Evolutionary conservation across 2,329 filamentous ascomycete genomes (phyloP).

Genomic region (Thyridium curvatum): DNA sequence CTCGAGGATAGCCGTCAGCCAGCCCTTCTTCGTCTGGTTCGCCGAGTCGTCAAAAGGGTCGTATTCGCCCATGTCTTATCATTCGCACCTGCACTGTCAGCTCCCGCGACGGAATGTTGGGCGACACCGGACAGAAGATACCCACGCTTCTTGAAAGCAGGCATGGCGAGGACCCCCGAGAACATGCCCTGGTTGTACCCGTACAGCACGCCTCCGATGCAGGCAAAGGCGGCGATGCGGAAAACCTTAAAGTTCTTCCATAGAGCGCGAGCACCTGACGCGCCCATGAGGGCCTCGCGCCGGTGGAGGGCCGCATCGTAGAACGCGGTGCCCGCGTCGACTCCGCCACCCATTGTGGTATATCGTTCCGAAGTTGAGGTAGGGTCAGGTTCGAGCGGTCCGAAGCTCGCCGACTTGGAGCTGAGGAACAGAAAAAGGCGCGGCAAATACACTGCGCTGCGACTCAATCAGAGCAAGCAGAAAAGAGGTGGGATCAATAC

Average conservation of each 20-base stretch:
- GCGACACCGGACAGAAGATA: conserved; percentile 3
- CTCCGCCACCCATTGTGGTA: too few species aligned
- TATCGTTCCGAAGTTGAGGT: too few species aligned
- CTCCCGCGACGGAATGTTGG: too few species aligned
- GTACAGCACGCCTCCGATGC: conserved; percentile 56
- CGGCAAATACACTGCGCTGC: too few species aligned
- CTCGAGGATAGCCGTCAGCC: conserved; percentile 63
- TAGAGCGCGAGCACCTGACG: conserved; percentile 42
- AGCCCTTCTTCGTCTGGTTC: conserved; percentile 50
- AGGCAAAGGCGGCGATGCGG: conserved; percentile 54
- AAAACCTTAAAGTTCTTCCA: conserved; percentile 56
- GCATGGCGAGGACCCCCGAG: conserved; percentile 59
- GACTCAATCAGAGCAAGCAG: too few species aligned
- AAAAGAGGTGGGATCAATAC: too few species aligned
- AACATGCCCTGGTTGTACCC: conserved; percentile 77
- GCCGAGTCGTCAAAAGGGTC: conserved; percentile 33
- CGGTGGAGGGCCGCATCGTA: conserved; percentile 47
- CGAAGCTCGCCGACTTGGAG: too few species aligned
- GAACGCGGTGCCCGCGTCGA: neutral
- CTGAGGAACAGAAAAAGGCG: too few species aligned
- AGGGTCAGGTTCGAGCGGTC: too few species aligned
- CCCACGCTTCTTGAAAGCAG: conserved; percentile 43
- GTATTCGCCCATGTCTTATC: conserved; percentile 49
- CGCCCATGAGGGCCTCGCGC: conserved; percentile 47
- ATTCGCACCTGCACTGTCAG: conserved; percentile 3